Conservation (phyloP, 2,329 filamentous ascomycete species). For the Pseudocercospora fuligena region DNA sequence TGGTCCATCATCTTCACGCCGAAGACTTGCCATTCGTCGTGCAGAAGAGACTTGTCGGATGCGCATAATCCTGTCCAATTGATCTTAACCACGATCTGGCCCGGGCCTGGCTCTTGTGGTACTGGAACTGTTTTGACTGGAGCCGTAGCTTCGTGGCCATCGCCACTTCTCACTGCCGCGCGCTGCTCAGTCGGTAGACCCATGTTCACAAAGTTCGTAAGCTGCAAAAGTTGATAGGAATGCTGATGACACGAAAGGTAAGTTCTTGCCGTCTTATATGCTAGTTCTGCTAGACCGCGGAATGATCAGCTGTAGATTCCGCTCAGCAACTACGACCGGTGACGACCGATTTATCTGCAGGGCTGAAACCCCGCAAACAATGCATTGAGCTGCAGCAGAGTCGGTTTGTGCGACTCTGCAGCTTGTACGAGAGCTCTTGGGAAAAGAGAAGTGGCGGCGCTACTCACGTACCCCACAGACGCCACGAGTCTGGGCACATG, state of each 20-base stretch:
- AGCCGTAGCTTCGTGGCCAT: slow-evolving; percentile 36
- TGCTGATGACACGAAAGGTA: background rate
- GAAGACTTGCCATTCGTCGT: slow-evolving; percentile 43
- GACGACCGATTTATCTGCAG: background rate
- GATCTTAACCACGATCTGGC: slow-evolving; percentile 44
- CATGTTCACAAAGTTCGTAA: slow-evolving; percentile 24
- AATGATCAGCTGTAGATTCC: background rate
- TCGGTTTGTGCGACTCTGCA: background rate
- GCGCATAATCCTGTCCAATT: slow-evolving; percentile 44
- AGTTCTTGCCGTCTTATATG: background rate
- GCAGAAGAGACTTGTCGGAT: slow-evolving; percentile 43
- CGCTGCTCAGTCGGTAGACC: slow-evolving; percentile 42
- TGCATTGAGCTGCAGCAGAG: background rate
- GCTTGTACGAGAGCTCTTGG: background rate
- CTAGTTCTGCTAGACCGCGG: background rate
- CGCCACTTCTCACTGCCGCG: slow-evolving; percentile 44
- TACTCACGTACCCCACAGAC: no score
- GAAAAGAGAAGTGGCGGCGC: no score
- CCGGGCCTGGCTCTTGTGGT: slow-evolving; percentile 37
- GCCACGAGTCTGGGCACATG: no score
- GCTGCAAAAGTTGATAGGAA: background rate
- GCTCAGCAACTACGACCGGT: background rate
- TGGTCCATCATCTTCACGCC: slow-evolving; percentile 38
- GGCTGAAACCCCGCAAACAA: background rate
- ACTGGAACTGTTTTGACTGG: slow-evolving; percentile 41